Conservation (phyloP, 208 protist species). For the Acanthamoeba lenticulata region DNA sequence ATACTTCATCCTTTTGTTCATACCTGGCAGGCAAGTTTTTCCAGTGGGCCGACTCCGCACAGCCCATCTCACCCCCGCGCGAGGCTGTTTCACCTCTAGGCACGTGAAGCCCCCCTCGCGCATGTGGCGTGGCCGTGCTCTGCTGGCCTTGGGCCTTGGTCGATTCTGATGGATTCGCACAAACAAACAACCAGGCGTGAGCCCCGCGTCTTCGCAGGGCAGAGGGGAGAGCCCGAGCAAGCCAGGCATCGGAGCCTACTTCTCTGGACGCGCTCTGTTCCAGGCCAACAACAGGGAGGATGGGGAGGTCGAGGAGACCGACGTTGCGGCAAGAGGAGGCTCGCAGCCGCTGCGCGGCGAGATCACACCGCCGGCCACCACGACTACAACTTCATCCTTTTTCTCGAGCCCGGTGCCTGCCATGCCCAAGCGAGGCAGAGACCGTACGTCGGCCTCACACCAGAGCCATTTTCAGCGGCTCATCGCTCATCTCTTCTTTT, state of each 20-base stretch:
- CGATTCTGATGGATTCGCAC: no score
- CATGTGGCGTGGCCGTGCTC: background rate
- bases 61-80: background rate
- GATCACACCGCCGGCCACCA: background rate
- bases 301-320: background rate
- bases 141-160: background rate
- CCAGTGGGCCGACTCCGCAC: background rate
- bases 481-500: background rate
- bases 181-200: no score
- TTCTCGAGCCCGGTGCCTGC: background rate
- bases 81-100: background rate
- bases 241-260: background rate
- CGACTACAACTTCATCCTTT: background rate
- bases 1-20: background rate
- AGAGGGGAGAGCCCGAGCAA: background rate
- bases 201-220: background rate
- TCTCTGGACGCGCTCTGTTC: background rate
- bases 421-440: background rate
- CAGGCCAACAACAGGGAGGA: background rate
- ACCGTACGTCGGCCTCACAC: background rate
- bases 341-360: no score
- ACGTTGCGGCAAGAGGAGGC: background rate
- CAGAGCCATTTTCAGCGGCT: background rate
- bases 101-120: background rate
- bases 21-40: constrained; percentile 5